Conservation (phyloP, 2,329 filamentous ascomycete species). For the Cytospora piceicola region DNA sequence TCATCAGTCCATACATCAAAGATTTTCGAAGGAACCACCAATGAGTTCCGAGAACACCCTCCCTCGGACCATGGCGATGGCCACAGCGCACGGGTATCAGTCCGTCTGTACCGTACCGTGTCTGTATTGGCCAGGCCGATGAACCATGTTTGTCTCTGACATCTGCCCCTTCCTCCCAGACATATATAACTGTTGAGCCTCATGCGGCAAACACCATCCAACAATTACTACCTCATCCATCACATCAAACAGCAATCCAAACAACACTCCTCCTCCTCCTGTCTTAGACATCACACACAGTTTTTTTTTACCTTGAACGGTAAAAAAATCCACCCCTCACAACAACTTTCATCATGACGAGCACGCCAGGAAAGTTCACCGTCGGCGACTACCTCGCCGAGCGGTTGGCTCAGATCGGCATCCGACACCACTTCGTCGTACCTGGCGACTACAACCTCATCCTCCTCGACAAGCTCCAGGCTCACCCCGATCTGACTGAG, state of each 20-base stretch:
- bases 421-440: constrained; percentile 37
- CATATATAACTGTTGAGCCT: constrained; percentile 27
- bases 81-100: constrained; percentile 7
- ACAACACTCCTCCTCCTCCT: not conserved
- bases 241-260: constrained; percentile 1
- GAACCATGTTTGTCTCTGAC: no score
- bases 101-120: no score
- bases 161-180: not conserved
- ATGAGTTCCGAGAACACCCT: constrained; percentile 19
- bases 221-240: constrained; percentile 2
- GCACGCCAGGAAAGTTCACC: constrained; percentile 31
- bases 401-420: constrained; percentile 35
- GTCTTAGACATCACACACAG: not conserved
- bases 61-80: constrained; percentile 25
- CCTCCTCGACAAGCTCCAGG: constrained; percentile 38
- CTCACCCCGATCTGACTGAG: constrained; percentile 35
- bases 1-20: constrained; percentile 30
- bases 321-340: constrained; percentile 1
- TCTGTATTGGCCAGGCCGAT: no score
- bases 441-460: constrained; percentile 40
- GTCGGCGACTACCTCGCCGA: constrained; percentile 39
- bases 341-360: constrained; percentile 16
- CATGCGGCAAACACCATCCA: constrained; percentile 6
- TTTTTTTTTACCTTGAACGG: not conserved
- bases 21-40: constrained; percentile 25